Evolutionary conservation across 2,329 filamentous ascomycete genomes (phyloP).

Genomic region (Rutstroemia sp.): DNA sequence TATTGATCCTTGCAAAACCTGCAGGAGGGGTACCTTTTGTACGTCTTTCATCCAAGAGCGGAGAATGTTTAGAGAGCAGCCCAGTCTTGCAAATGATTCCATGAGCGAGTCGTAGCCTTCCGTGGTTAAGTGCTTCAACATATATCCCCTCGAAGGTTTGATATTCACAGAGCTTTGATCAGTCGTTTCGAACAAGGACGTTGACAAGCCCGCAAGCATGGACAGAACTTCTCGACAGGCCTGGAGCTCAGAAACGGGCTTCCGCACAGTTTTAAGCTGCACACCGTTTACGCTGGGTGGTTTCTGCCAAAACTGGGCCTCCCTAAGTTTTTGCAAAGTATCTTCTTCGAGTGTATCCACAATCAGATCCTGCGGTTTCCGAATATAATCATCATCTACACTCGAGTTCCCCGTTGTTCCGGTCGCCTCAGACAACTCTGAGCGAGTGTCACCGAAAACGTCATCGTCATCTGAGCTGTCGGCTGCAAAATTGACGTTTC

Average conservation of each 20-base stretch:
- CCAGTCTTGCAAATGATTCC: slow-evolving; percentile 39
- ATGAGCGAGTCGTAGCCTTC: slow-evolving; percentile 32
- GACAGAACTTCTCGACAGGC: slow-evolving; percentile 71
- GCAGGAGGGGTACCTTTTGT: slow-evolving; percentile 25
- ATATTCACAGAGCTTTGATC: slow-evolving; percentile 33
- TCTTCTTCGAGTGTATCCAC: slow-evolving; percentile 26
- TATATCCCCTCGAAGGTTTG: slow-evolving; percentile 23
- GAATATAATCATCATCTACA: slow-evolving; percentile 22
- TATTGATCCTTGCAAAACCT: slow-evolving; percentile 26
- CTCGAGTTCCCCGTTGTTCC: slow-evolving; percentile 28
- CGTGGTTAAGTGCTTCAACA: slow-evolving; percentile 32
- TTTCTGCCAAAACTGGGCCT: slow-evolving; percentile 42
- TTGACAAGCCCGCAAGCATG: slow-evolving; percentile 75
- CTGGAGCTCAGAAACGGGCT: slow-evolving; percentile 51
- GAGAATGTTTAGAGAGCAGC: slow-evolving; percentile 39
- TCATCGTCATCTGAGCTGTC: slow-evolving; percentile 51
- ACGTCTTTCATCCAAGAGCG: slow-evolving; percentile 39
- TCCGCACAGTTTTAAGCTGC: slow-evolving; percentile 25
- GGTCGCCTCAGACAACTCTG: slow-evolving; percentile 30
- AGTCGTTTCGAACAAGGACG: slow-evolving; percentile 54
- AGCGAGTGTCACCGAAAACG: slow-evolving; percentile 30
- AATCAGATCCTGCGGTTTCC: slow-evolving; percentile 28
- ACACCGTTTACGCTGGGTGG: slow-evolving; percentile 20
- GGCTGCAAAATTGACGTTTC: slow-evolving; percentile 55
- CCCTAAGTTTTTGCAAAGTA: slow-evolving; percentile 32